Evolutionary conservation across 331 rosid genomes (phyloP).

Genomic region (Rhamnella rubrinervis): DNA sequence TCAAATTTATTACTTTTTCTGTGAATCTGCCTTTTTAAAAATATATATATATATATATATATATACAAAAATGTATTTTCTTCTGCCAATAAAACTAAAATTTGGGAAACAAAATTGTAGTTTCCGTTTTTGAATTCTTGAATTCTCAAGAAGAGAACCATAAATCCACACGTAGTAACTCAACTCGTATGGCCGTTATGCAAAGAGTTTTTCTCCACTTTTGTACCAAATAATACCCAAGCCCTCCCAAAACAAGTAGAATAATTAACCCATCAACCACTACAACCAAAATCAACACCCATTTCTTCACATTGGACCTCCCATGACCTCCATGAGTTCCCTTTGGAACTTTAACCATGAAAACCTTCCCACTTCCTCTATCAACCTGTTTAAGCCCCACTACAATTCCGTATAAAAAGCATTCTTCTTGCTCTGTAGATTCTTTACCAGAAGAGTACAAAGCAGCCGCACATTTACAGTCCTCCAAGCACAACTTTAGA

Average conservation of each 20-base stretch:
- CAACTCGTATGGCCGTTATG: conserved; percentile 33
- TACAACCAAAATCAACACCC: conserved; percentile 70
- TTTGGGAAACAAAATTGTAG: neutral
- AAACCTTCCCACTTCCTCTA: conserved; percentile 45
- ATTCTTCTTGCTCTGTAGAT: conserved; percentile 23
- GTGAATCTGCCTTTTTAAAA: too few relatives aligned
- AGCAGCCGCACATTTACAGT: conserved; percentile 74
- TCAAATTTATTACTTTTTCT: neutral
- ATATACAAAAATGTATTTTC: conserved; percentile 41
- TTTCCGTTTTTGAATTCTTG: neutral
- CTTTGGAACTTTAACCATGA: conserved; percentile 71
- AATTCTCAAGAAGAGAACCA: conserved; percentile 25
- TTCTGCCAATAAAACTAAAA: conserved; percentile 19
- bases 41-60: too few relatives aligned
- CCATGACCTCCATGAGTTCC: conserved; percentile 42
- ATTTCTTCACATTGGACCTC: conserved; percentile 52
- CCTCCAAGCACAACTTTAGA: conserved; percentile 52
- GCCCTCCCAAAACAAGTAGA: conserved; percentile 61
- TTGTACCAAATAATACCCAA: conserved; percentile 53
- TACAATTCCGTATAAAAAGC: conserved; percentile 56
- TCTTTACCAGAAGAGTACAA: conserved; percentile 29
- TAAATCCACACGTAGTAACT: conserved; percentile 16
- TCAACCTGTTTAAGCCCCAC: conserved; percentile 69
- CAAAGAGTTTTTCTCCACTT: conserved; percentile 38
- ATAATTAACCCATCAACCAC: conserved; percentile 74